Base-by-base conservation (phyloP, 257 asterid genomes). In the Jacaranda copaia region DNA sequence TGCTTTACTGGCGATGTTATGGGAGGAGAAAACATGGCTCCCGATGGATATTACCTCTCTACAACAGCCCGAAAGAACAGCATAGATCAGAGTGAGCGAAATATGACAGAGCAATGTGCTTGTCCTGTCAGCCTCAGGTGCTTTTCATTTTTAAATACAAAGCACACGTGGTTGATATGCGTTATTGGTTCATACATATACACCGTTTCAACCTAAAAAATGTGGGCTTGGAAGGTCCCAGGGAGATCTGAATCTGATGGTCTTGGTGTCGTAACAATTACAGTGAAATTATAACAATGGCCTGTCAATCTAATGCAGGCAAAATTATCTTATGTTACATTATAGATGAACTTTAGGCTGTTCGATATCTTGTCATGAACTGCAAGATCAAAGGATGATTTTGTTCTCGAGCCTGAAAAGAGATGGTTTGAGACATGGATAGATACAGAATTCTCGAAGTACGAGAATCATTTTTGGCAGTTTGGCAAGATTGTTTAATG, bases 1-100 rank as follows among this genome's bases (percentile, higher is more conserved):
- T 89, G 77, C 83, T 93, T 16, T 93, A 91, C 69, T 91, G 98
- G 97, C 81, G 98, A 64, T 96, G 97, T 81, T 86, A 81, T 35
- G 97, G 97, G 73, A 88, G 89, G 83, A 88, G 89, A 82, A 87
- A 89, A 77, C 86, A 46, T 0, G 87, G 92, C 3, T 61, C 93
- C 0, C 81, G 83, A 55, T 88, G 95, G 98, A 46, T 81, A 16
- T 81, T 96, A 70, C 98, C 98, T 18, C 42, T 96, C 42, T 84
- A 91, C 87, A 82, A 66, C 84, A 96, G 60, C 80, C 91, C 73
- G 16, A 96, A 96, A 82, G 97, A 91, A 55, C 81, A 74, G n/a
- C 85, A 91, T 55, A 88, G 99, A 90, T 87, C 96, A 52, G 98
- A 96, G 55, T 96, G 89, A 89, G 59, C 46, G 15, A 4, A 3